Base-by-base conservation (phyloP, 208 protist genomes). In the Balamuthia mandrillaris region DNA sequence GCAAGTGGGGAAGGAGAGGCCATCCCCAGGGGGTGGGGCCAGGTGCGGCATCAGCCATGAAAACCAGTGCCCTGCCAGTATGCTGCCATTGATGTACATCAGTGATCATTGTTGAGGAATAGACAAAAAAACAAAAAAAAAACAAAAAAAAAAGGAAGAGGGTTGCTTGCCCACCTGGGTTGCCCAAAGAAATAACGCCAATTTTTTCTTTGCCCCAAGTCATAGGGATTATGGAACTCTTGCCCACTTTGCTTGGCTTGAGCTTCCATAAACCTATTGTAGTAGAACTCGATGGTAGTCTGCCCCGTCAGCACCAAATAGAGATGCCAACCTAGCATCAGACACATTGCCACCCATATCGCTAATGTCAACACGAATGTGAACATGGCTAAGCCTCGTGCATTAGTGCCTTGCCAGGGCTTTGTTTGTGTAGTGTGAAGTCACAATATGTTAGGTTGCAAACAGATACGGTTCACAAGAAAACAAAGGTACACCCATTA, bases 261-360 rank as follows among this genome's bases (percentile, higher is more conserved):
- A 21, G 29, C 45, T 14, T 21, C 39, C 16, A 41, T 29, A 24
- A 39, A 79, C 5, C 70, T 41, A 31, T 79, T 79, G 37, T 47
- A 79, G 33, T 79, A 79, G 70, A 79, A 79, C 70, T 79, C 70
- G 44, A 79, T 79, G 7, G 70, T 79, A 16, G 70, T 79, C 70
- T 79, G 70, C 3, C 52, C 52, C n/a, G 27, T 79, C n/a, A 79
- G 70, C 5, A 79, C 51, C 3, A 79, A 49, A 39, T 79, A 79
- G 21, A 58, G 44, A 33, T 79, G 70, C 70, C 70, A 79, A 6
- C 45, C 70, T 33, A 79, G 44, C 70, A 79, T 79, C 21, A 79
- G 70, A 1, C 70, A 41, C 37, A 79, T 49, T 1, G 70, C 70
- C 18, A 79, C 31, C 27, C 47, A 12, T 3, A 79, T 49, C 21